A percentile compares a stretch with the other conserved stretches of the same genome.
Evolutionary conservation across 257 asterid species (phyloP).

Genomic region (Penstemon davidsonii): DNA sequence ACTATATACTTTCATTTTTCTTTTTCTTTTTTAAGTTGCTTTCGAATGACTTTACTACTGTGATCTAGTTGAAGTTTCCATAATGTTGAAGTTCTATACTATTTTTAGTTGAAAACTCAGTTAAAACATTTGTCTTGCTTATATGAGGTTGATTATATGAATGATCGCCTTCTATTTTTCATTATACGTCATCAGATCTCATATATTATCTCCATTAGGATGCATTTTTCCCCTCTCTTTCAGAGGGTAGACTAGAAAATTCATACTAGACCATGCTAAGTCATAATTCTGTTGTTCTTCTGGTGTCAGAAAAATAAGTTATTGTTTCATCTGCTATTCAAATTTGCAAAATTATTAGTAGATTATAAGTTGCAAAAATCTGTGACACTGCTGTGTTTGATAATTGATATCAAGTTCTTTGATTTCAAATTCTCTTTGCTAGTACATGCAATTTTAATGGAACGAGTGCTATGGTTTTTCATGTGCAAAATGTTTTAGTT

Average conservation of each 20-base stretch:
- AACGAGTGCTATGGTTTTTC: not conserved
- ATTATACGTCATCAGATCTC: too few species aligned
- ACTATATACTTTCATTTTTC: not conserved
- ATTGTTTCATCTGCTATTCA: not conserved
- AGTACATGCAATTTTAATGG: not conserved
- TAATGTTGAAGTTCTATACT: not conserved
- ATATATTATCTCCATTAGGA: too few species aligned
- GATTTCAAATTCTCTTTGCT: not conserved
- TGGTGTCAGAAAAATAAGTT: not conserved
- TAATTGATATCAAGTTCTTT: not conserved
- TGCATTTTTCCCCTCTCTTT: too few species aligned
- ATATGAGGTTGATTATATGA: not conserved
- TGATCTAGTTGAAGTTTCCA: not conserved
- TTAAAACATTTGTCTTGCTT: not conserved
- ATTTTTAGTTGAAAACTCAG: not conserved
- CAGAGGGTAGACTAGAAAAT: too few species aligned
- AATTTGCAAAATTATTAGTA: not conserved
- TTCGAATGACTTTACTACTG: constrained; percentile 2
- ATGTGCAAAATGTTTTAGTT: not conserved
- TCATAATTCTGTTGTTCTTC: not conserved
- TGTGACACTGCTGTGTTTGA: not conserved
- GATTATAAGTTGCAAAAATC: not conserved
- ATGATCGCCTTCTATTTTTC: too few species aligned
- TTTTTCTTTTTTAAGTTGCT: constrained; percentile 1
- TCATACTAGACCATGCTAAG: not conserved